Evolutionary conservation across 2,329 filamentous ascomycete genomes (phyloP), one percentile per base, ranked within the genome.

Genomic region (Hymenoscyphus salicellus): DNA sequence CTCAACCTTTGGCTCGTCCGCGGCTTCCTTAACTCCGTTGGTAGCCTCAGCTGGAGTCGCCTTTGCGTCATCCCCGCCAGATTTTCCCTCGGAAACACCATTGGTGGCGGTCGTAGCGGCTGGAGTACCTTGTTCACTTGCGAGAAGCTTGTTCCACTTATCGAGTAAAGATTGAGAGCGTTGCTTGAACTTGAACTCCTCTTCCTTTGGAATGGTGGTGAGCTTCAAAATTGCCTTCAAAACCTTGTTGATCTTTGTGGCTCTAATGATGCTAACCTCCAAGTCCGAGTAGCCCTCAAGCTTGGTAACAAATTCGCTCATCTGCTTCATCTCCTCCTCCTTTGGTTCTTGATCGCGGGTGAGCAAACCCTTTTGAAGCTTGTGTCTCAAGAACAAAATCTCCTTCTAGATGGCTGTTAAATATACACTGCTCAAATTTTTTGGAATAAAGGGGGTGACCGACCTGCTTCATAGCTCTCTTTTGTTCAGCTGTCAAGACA

Each of bases 221-320:
- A 99, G 83, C 81, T 97, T 97, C 73, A 97, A 82, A 70, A 99
- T 95, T 4, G 90, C 93, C 81, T 96, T 97, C 64, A 99, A 84
- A 11, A 99, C 94, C 81, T 99, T 99, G 86, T 98, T 94, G 78
- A 99, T 97, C 84, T 98, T 99, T 67, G 95, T 99, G 16, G 81
- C 83, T 68, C 91, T 88, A 73, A 98, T 97, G 72, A 97, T 95
- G 70, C 88, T 87, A 33, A 91, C 92, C 76, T 98, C 94, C 4
- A 98, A 85, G 69, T 96, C 91, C 1, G 86, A 80, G 82, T 87
- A 89, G 7, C 83, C 85, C 79, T 99, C 95, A 5, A 99, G 85
- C 77, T 96, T 92, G 33, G 83, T 84, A 64, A 96, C 82, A 73
- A 88, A 92, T 20, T 91, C 89, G 4, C 88, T 88, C 89, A 95